phyloP scores from a whole-genome alignment of 2,329 filamentous ascomycete species.

The Epichloe coenophiala region DNA sequence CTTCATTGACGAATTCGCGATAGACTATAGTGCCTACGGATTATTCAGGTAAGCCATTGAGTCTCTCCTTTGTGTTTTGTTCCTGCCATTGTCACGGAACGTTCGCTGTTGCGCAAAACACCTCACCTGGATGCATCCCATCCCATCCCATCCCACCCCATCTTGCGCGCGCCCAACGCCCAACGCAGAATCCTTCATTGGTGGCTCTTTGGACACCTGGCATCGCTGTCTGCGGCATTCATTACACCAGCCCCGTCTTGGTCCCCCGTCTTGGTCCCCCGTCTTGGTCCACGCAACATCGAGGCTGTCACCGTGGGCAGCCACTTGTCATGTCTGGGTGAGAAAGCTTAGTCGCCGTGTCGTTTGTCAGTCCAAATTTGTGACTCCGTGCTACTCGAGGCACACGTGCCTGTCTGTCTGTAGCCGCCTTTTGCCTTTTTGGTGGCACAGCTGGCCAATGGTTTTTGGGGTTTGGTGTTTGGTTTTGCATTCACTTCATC shows the following conservation, averaged over 20 bases:
- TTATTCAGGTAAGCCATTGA: background rate
- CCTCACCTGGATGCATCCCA: background rate
- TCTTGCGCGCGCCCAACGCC: too few relatives aligned
- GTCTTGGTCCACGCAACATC: too few relatives aligned
- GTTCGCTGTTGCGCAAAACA: background rate
- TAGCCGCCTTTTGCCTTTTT: background rate
- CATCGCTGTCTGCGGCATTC: too few relatives aligned
- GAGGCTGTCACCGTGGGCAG: too few relatives aligned
- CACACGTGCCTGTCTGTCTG: background rate
- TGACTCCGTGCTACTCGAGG: background rate
- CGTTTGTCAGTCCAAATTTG: background rate
- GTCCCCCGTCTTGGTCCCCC: too few relatives aligned
- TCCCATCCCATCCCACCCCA: too few relatives aligned
- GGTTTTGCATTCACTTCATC: background rate
- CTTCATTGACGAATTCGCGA: background rate
- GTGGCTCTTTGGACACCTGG: too few relatives aligned
- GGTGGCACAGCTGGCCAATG: constrained; percentile 1
- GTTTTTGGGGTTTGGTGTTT: background rate
- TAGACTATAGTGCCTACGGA: background rate
- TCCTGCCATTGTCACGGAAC: background rate
- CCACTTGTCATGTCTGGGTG: too few relatives aligned
- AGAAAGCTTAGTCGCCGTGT: background rate
- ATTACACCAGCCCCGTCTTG: too few relatives aligned
- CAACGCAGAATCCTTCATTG: too few relatives aligned
- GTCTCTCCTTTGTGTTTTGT: background rate